phyloP scores from a whole-genome alignment of 805 yeast genomes.

The Yarrowia sp. region DNA sequence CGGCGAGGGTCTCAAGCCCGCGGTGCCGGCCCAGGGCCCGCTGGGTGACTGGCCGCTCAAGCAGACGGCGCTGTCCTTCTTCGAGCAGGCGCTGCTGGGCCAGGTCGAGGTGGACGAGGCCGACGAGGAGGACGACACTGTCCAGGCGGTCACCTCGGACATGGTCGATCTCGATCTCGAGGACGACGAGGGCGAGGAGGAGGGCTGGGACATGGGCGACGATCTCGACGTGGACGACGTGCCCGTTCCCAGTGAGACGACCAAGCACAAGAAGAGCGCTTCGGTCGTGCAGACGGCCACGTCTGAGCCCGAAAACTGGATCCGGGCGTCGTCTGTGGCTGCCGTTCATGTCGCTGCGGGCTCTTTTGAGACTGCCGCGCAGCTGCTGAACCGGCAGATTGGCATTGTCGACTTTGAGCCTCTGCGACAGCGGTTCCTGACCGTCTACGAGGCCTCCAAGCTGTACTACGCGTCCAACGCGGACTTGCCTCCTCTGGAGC shows the following conservation, averaged over 20 bases:
- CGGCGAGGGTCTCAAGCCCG: slow-evolving; percentile 36
- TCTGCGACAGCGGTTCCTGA: slow-evolving; percentile 74
- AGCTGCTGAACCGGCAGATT: slow-evolving; percentile 81
- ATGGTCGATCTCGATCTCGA: slow-evolving; percentile 35
- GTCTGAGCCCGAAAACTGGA: slow-evolving; percentile 74
- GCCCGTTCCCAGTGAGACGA: too few relatives aligned
- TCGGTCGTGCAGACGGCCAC: slow-evolving; percentile 28
- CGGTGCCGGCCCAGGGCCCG: slow-evolving; percentile 41
- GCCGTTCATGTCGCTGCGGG: slow-evolving; percentile 96
- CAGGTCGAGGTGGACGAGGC: slow-evolving; percentile 64
- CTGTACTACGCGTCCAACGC: slow-evolving; percentile 69
- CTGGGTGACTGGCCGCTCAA: slow-evolving; percentile 81
- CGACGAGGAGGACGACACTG: slow-evolving; percentile 49
- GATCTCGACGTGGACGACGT: slow-evolving; percentile 53
- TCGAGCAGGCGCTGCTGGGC: slow-evolving; percentile 80
- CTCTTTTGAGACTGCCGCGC: slow-evolving; percentile 93
- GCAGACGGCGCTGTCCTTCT: slow-evolving; percentile 68
- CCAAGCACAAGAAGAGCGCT: slow-evolving; percentile 33
- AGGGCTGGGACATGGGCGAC: slow-evolving; percentile 55
- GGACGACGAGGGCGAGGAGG: slow-evolving; percentile 62
- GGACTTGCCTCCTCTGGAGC: slow-evolving; percentile 67
- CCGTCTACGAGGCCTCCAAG: slow-evolving; percentile 78
- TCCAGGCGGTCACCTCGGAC: slow-evolving; percentile 32
- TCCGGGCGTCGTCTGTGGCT: slow-evolving; percentile 81
- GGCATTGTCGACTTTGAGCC: slow-evolving; percentile 89